Evolutionary conservation across 495 filamentous ascomycete species (phyloP), one percentile per base, ranked within the genome.

Genomic region (Neurospora pannonica): DNA sequence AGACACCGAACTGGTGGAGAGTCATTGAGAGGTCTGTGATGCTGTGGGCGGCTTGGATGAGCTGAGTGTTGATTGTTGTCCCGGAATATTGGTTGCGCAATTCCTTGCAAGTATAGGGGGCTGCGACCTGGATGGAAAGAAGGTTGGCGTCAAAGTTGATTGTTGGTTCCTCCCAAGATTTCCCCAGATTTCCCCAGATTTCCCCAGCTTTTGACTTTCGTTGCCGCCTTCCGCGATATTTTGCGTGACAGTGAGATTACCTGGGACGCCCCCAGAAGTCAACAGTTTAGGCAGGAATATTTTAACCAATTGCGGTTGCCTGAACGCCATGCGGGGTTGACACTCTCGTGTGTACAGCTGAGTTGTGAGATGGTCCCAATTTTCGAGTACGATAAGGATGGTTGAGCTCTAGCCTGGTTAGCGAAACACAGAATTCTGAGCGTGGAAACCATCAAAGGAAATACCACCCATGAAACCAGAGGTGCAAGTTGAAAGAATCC

Each of bases 1-100:
- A 40, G 40, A 79, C 36, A 4, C 78, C 75, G 74, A 81, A 39
- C 15, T 67, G 54, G 24, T 19, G 28, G 6, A 67, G 28, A 34
- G 28, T 3, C 24, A 36, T 67, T 1, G 54, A 0, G 54, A 4
- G 7, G 54, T 34, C 5, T 19, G 54, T 31, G 2, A 6, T 17
- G 11, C 24, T 2, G 54, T 2, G 13, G 13, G 11, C 54, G 24
- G 13, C 24, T 48, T 5, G 1, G 48, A 17, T 1, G 9, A 60
- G 4, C 2, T 34, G 54, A 19, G 5, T 7, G 21, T 28, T 54
- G 46, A 13, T 54, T 28, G 10, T 13, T 0, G 21, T 46, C 43
- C 19, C 19, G 9, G n/a, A 0, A 5, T 5, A 0, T 3, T 31
- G 48, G 5, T 5, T 6, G 48, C 48, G 24, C 1, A 15, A 60